Conservation (phyloP, 2,329 filamentous ascomycete genomes). For the Dothidotthia symphoricarpi region DNA sequence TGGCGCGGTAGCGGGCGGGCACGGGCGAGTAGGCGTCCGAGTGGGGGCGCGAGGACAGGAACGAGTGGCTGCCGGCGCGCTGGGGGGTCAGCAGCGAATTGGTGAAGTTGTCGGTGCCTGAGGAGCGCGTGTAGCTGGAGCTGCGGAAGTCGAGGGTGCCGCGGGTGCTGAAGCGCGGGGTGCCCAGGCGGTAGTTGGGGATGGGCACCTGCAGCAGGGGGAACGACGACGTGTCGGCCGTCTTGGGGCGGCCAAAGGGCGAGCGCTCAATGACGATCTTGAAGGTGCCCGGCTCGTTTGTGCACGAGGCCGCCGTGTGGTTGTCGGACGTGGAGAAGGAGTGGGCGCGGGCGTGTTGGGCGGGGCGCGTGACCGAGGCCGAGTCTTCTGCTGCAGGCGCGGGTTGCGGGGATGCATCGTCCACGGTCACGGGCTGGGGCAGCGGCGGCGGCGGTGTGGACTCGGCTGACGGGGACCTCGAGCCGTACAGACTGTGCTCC, state of each 20-base stretch:
- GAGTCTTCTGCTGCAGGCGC: conserved; percentile 15
- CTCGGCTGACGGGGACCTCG: conserved; percentile 32
- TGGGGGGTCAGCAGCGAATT: conserved; percentile 56
- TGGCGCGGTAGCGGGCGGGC: conserved; percentile 33
- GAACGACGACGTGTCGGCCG: conserved; percentile 55
- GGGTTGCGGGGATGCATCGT: conserved; percentile 17
- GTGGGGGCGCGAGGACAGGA: conserved; percentile 36
- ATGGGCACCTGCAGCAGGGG: conserved; percentile 72
- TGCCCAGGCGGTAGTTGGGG: conserved; percentile 79
- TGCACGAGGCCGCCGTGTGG: conserved; percentile 47
- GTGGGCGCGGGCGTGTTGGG: conserved; percentile 55
- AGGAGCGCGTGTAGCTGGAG: conserved; percentile 70
- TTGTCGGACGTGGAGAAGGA: conserved; percentile 79
- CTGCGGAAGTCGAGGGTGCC: conserved; percentile 76
- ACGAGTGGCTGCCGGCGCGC: conserved; percentile 35
- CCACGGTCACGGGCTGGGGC: conserved; percentile 12
- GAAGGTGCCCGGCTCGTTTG: conserved; percentile 65
- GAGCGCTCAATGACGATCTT: conserved; percentile 78
- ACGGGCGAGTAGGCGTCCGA: conserved; percentile 41
- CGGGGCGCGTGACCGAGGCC: conserved; percentile 20
- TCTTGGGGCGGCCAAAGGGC: conserved; percentile 60
- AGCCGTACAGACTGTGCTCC: conserved; percentile 37
- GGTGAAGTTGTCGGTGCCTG: conserved; percentile 66
- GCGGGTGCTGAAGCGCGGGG: conserved; percentile 72
- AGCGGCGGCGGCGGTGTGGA: conserved; percentile 23